Conservation (phyloP, 768 basidiomycete species). For the Pilatotrama ljubarskyi region DNA sequence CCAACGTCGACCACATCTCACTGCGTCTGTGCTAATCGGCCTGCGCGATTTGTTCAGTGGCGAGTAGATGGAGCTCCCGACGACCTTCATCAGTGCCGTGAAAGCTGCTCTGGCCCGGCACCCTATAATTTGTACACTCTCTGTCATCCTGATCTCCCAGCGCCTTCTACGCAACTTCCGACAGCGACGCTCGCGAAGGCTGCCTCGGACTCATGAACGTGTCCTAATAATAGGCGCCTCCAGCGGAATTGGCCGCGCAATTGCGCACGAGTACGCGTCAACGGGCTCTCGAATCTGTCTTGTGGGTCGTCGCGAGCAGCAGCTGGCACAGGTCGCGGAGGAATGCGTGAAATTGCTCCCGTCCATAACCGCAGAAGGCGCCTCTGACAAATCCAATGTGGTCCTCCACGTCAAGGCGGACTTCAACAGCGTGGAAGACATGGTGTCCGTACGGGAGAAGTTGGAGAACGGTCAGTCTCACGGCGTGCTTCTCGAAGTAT, state of each 20-base stretch:
- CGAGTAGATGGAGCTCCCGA: neutral
- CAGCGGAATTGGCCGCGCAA: slow-evolving; percentile 73
- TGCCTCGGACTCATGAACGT: slow-evolving; percentile 56
- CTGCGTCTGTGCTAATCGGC: neutral
- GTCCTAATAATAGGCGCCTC: slow-evolving; percentile 84
- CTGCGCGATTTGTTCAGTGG: neutral
- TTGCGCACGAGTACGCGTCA: slow-evolving; percentile 69
- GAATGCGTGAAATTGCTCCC: slow-evolving; percentile 50
- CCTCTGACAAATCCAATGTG: slow-evolving; percentile 27
- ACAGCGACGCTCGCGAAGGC: slow-evolving; percentile 29
- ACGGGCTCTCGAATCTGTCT: slow-evolving; percentile 78
- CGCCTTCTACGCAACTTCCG: slow-evolving; percentile 9
- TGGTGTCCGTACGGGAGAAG: slow-evolving; percentile 55
- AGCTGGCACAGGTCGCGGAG: slow-evolving; percentile 56
- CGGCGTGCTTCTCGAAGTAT: neutral
- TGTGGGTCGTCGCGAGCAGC: slow-evolving; percentile 61
- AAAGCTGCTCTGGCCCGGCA: neutral
- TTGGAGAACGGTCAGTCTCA: slow-evolving; percentile 56
- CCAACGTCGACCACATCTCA: too few species aligned
- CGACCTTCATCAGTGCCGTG: neutral
- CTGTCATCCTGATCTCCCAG: slow-evolving; percentile 16
- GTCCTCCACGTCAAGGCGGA: slow-evolving; percentile 61
- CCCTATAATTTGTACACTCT: slow-evolving; percentile 12
- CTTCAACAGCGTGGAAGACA: slow-evolving; percentile 63
- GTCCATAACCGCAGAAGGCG: slow-evolving; percentile 18